These are phyloP conservation scores for Kodamaea plutei DNA, from an alignment of 1,139 yeast species.

Conservation along the genomic window DNA sequence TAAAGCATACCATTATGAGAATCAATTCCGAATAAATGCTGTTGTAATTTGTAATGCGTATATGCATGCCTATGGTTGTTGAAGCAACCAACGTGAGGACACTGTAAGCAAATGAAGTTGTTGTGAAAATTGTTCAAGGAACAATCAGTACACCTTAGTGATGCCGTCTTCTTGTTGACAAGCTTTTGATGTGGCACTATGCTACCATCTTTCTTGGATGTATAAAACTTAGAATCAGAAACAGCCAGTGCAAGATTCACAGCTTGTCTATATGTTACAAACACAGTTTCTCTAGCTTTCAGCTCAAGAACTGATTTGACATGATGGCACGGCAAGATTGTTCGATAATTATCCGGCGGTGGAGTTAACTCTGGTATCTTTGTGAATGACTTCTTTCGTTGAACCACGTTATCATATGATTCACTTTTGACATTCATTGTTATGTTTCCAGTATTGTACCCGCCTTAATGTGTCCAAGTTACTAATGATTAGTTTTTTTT, in stretches of 20 bases:
- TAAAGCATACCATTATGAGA: constrained; percentile 55
- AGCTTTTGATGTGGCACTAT: constrained; percentile 28
- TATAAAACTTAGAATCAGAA: constrained; percentile 18
- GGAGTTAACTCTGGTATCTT: constrained; percentile 15
- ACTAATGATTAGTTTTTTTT: no score
- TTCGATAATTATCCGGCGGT: constrained; percentile 25
- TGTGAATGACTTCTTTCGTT: constrained; percentile 8
- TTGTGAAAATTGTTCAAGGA: constrained; percentile 42
- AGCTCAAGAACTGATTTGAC: constrained; percentile 50
- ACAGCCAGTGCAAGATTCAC: constrained; percentile 43
- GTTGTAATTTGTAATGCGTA: constrained; percentile 54
- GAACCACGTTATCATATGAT: not conserved
- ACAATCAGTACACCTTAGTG: constrained; percentile 52
- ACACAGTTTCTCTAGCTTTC: constrained; percentile 51
- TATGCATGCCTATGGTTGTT: constrained; percentile 48
- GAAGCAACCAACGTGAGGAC: constrained; percentile 79
- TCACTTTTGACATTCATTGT: not conserved
- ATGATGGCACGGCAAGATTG: constrained; percentile 51
- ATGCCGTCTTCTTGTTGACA: constrained; percentile 34
- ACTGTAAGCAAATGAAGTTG: constrained; percentile 70
- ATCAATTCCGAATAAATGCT: constrained; percentile 75
- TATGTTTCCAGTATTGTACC: no score
- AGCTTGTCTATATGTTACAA: constrained; percentile 57
- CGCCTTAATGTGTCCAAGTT: no score
- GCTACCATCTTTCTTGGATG: constrained; percentile 29